A percentile compares a stretch with the other conserved stretches of the same genome.
Evolutionary conservation across 2,329 filamentous ascomycete genomes (phyloP).

Genomic region (Stenocarpella maydis): DNA sequence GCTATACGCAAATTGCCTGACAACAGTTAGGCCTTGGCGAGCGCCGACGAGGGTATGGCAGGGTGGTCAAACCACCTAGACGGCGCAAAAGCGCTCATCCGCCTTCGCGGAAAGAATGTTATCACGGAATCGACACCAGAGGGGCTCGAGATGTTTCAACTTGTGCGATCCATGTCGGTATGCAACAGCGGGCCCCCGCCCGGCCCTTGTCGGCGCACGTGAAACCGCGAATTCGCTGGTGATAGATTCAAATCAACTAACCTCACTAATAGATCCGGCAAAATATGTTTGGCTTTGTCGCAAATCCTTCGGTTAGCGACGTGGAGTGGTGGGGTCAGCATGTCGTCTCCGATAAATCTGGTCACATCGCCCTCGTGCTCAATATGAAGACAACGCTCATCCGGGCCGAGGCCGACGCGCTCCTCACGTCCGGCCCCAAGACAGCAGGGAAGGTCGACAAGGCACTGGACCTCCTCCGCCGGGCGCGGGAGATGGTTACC

Average conservation of each 20-base stretch:
- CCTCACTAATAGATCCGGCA: slow-evolving; percentile 36
- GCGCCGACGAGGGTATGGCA: slow-evolving; percentile 36
- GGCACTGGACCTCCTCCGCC: slow-evolving; percentile 37
- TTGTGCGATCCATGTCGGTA: slow-evolving; percentile 40
- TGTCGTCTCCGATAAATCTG: slow-evolving; percentile 37
- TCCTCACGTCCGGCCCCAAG: slow-evolving; percentile 34
- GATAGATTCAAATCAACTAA: not conserved
- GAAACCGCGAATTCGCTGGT: too few relatives aligned
- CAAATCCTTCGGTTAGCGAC: slow-evolving; percentile 37
- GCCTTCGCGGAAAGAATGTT: slow-evolving; percentile 35
- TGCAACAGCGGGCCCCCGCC: too few relatives aligned
- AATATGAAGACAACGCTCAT: slow-evolving; percentile 41
- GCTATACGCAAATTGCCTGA: not conserved
- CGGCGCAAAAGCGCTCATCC: slow-evolving; percentile 39
- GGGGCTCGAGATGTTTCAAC: slow-evolving; percentile 40
- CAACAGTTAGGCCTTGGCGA: slow-evolving; percentile 33
- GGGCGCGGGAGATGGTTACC: slow-evolving; percentile 35
- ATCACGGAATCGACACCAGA: slow-evolving; percentile 33
- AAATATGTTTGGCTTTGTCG: slow-evolving; percentile 38
- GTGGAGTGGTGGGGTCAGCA: slow-evolving; percentile 40
- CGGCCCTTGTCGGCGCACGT: too few relatives aligned
- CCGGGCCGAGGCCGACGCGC: slow-evolving; percentile 39
- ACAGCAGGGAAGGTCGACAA: slow-evolving; percentile 39
- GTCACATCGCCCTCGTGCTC: slow-evolving; percentile 39
- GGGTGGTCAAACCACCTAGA: slow-evolving; percentile 39